phyloP scores from a whole-genome alignment of 2,329 filamentous ascomycete species.

The Ilyonectria sp. region DNA sequence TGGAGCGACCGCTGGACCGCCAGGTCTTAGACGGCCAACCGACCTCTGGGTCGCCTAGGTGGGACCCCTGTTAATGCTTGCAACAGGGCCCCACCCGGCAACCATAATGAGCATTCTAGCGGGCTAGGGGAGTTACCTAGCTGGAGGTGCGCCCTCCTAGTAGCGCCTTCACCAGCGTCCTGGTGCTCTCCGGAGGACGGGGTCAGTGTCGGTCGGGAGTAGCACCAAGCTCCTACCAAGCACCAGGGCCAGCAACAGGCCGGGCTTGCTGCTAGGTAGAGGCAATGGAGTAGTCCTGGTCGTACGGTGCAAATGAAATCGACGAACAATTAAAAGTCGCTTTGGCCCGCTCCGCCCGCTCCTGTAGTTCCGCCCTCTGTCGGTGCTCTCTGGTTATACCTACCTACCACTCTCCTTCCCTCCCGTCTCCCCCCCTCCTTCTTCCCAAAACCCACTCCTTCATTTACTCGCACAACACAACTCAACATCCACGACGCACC shows the following conservation, averaged over 20 bases:
- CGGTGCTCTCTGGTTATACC: constrained; percentile 19
- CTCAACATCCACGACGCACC: constrained; percentile 22
- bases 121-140: constrained; percentile 10
- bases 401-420: constrained; percentile 22
- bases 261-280: constrained; percentile 38
- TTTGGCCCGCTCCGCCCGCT: constrained; percentile 40
- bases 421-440: constrained; percentile 6
- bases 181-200: constrained; percentile 14
- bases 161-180: not conserved
- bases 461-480: constrained; percentile 12
- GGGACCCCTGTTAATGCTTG: constrained; percentile 10
- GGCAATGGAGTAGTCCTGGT: constrained; percentile 43
- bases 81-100: constrained; percentile 20
- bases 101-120: constrained; percentile 12
- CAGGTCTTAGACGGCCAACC: constrained; percentile 8
- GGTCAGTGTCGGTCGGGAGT: constrained; percentile 24
- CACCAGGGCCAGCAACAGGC: constrained; percentile 35
- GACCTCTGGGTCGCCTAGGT: constrained; percentile 9
- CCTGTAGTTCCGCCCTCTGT: constrained; percentile 35
- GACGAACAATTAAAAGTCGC: constrained; percentile 45
- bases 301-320: constrained; percentile 49
- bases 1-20: constrained; percentile 11
- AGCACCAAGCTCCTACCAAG: constrained; percentile 41
- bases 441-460: constrained; percentile 10
- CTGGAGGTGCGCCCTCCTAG: not conserved